These are phyloP conservation scores for Rhytidhysteron rufulum DNA, from an alignment of 2,329 filamentous ascomycete genomes.

Conservation along the genomic window DNA sequence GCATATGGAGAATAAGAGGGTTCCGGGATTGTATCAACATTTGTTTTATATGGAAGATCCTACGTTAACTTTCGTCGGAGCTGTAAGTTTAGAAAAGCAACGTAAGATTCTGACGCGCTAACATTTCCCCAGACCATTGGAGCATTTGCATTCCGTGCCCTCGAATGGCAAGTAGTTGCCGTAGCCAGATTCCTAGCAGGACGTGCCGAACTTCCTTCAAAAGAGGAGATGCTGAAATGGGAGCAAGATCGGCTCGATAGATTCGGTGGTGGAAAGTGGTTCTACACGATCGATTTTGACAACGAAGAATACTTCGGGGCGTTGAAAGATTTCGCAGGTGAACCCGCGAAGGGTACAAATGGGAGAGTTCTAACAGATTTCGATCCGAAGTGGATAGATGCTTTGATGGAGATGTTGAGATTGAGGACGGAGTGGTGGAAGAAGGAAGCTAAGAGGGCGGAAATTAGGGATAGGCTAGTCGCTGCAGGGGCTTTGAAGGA, in stretches of 20 bases:
- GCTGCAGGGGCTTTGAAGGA: no score
- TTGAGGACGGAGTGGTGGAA: neutral
- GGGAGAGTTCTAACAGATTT: conserved; percentile 46
- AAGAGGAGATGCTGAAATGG: conserved; percentile 52
- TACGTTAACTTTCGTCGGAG: conserved; percentile 56
- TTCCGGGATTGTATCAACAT: conserved; percentile 57
- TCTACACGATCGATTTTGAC: conserved; percentile 56
- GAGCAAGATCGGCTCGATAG: conserved; percentile 52
- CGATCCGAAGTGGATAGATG: conserved; percentile 44
- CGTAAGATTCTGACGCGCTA: neutral
- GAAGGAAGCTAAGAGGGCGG: neutral
- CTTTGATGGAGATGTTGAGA: conserved; percentile 42
- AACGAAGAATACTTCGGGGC: conserved; percentile 64
- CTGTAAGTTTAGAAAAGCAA: conserved; percentile 37
- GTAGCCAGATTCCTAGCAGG: conserved; percentile 58
- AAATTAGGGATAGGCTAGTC: neutral
- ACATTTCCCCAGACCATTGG: neutral
- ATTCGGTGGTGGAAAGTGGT: conserved; percentile 55
- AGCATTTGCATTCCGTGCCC: conserved; percentile 64
- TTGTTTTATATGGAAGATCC: conserved; percentile 55
- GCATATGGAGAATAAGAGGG: conserved; percentile 51
- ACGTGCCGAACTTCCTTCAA: conserved; percentile 47
- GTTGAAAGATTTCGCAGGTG: conserved; percentile 49
- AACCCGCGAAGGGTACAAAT: conserved; percentile 36
- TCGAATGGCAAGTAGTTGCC: conserved; percentile 65